Base-by-base conservation (phyloP, 345 rosid genomes). In the Populus nigra region DNA sequence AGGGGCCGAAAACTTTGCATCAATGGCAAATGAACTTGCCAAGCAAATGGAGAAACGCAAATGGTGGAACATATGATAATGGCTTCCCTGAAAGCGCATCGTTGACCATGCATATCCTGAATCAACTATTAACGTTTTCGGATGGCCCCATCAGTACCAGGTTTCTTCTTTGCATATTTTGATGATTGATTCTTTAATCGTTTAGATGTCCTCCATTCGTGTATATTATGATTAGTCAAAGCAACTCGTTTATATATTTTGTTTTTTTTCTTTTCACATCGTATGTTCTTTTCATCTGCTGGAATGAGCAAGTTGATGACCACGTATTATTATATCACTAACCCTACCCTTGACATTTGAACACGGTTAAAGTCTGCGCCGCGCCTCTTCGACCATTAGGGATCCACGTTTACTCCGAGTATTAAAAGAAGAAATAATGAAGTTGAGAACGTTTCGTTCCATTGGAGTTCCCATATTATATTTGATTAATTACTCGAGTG, bases 31-130 rank as follows among this genome's bases (percentile, higher is more conserved):
- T 12, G 94, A 95, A 79, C 97, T 95, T 71, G 96, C 89, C 62
- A 93, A 85, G 84, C 86, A 80, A 77, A 95, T 93, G 98, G 98
- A 93, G 82, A 89, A 88, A 76, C 94, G 93, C 6, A 92, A 91
- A 87, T 95, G 97, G 98, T 95, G 97, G 96, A 84, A 89, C 39
- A 68, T 91, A 74, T 90, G 83, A 89, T 68, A 15, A 1, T 8
- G 70, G 70, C 41, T 27, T 50, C 49, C 50, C n/a, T 3, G 45
- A n/a, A 67, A 66, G 35, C 31, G 20, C n/a, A 7, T 8, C 18
- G 18, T 12, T 73, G 71, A 65, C 23, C 47, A 17, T 18, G 22
- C 25, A 29, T 65, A 74, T 43, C 4, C 43, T 65, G 31, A 45
- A 41, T 9, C 53, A 74, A 59, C 50, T 23, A 69, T n/a, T 38